Base-by-base conservation (phyloP, 495 filamentous ascomycete species). In the Tuber magnatum region DNA sequence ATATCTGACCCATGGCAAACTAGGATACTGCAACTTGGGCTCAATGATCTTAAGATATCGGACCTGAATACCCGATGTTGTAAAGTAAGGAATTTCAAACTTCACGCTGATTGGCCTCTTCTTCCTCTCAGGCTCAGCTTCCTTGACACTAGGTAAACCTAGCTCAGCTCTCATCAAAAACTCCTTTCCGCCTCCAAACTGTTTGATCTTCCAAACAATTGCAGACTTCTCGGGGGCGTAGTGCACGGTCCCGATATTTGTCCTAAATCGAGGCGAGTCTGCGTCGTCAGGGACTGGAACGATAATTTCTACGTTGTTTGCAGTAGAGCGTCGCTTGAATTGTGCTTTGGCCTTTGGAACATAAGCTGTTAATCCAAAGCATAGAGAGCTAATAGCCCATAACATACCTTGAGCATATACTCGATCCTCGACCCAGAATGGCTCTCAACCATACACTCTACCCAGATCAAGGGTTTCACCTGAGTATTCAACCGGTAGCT, bases 181-280 rank as follows among this genome's bases (percentile, higher is more conserved):
- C 82, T 99, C 96, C 85, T 99, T 99, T 77, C 91, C 90, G 71
- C 96, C 96, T 10, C 95, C 96, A 83, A 99, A 99, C 81, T 99
- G 96, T 88, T 99, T 99, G 86, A 99, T 99, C 87, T 98, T 98
- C 96, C 96, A 99, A 77, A 99, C 90, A 76, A 99, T 99, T 44
- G 96, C 94, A 65, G 93, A 94, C 81, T 97, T 93, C 84, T 99
- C 96, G 12, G 96, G 96, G 18, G 94, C 94, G 83, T 99, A 99
- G 84, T 98, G 95, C n/a, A 99, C 96, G 35, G 90, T 91, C 41
- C 96, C 96, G 78, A 99, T 94, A 83, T 97, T 98, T 28, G 96
- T 98, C 69, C 96, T 90, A 88, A 99, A 99, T 70, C 96, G 90
- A 16, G 96, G 96, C 2, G 92, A 93, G 84, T 98, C 95, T 74